A percentile compares a stretch with the other conserved stretches of the same genome.
These are phyloP conservation scores for Leonotis leonurus DNA, from an alignment of 257 asterid species.

Conservation along the genomic window DNA sequence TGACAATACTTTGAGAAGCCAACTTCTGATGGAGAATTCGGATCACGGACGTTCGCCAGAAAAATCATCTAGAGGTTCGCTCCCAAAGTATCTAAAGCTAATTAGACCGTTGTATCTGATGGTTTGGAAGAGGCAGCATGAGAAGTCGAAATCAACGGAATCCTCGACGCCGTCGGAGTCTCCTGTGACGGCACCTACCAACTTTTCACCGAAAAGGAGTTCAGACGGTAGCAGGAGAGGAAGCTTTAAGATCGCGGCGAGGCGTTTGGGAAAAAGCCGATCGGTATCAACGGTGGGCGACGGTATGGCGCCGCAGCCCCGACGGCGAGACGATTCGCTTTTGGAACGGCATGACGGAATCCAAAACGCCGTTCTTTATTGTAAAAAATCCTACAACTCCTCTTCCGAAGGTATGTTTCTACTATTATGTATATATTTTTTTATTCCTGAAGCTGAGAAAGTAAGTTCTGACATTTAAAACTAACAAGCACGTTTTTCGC, in stretches of 20 bases:
- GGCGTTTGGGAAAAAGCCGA: slow-evolving; percentile 57
- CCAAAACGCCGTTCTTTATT: slow-evolving; percentile 74
- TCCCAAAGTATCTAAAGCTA: slow-evolving; percentile 52
- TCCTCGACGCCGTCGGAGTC: slow-evolving; percentile 37
- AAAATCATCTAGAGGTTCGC: slow-evolving; percentile 21
- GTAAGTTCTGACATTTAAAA: background rate
- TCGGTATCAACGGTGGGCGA: slow-evolving; percentile 46
- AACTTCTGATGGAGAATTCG: slow-evolving; percentile 27
- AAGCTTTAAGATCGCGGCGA: slow-evolving; percentile 38
- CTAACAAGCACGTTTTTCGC: background rate
- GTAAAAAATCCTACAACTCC: slow-evolving; percentile 66
- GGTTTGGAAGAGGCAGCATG: slow-evolving; percentile 41
- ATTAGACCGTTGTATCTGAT: slow-evolving; percentile 46
- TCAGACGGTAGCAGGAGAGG: slow-evolving; percentile 39
- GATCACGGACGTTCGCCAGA: slow-evolving; percentile 22
- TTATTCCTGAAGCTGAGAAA: background rate
- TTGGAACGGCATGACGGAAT: slow-evolving; percentile 62
- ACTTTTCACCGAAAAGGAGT: slow-evolving; percentile 30
- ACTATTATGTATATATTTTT: background rate
- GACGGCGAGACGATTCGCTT: slow-evolving; percentile 58
- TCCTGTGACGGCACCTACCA: slow-evolving; percentile 28
- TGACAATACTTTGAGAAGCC: slow-evolving; percentile 47
- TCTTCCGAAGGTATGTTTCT: slow-evolving; percentile 29
- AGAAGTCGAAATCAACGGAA: slow-evolving; percentile 22
- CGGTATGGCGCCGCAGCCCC: slow-evolving; percentile 19